phyloP scores from a whole-genome alignment of 805 yeast genomes.

The Starmerella apis region DNA sequence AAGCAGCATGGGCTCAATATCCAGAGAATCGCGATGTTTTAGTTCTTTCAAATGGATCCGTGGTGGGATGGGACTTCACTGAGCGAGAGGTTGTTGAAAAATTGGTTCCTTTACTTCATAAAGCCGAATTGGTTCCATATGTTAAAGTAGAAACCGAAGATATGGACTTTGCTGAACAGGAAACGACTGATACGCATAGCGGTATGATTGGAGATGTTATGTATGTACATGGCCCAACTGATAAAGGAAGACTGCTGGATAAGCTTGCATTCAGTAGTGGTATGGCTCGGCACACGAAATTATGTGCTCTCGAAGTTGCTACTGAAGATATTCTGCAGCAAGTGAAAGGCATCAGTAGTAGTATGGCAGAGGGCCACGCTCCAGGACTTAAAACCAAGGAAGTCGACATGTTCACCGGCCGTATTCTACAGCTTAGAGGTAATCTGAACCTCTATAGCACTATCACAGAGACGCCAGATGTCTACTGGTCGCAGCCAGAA shows the following conservation, averaged over 20 bases:
- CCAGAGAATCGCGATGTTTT: slow-evolving; percentile 46
- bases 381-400: slow-evolving; percentile 42
- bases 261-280: slow-evolving; percentile 87
- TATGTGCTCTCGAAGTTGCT: slow-evolving; percentile 66
- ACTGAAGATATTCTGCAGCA: slow-evolving; percentile 57
- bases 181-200: slow-evolving; percentile 32
- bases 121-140: slow-evolving; percentile 42
- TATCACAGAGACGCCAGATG: slow-evolving; percentile 81
- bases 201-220: slow-evolving; percentile 61
- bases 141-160: slow-evolving; percentile 65
- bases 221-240: slow-evolving; percentile 44
- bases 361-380: slow-evolving; percentile 49
- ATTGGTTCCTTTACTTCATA: slow-evolving; percentile 41
- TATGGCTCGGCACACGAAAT: slow-evolving; percentile 71
- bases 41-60: slow-evolving; percentile 63
- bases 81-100: slow-evolving; percentile 41
- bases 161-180: slow-evolving; percentile 58
- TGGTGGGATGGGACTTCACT: slow-evolving; percentile 72
- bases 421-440: slow-evolving; percentile 65
- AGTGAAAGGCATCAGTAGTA: slow-evolving; percentile 55
- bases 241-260: slow-evolving; percentile 48
- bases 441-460: slow-evolving; percentile 77
- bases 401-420: slow-evolving; percentile 59
- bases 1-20: slow-evolving; percentile 39
- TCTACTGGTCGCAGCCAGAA: slow-evolving; percentile 87